Percentiles rank a stretch among this genome's conserved stretches.
These are phyloP conservation scores for Silene coronaria DNA, from an alignment of 179 eudicot genomes.

Conservation along the genomic window DNA sequence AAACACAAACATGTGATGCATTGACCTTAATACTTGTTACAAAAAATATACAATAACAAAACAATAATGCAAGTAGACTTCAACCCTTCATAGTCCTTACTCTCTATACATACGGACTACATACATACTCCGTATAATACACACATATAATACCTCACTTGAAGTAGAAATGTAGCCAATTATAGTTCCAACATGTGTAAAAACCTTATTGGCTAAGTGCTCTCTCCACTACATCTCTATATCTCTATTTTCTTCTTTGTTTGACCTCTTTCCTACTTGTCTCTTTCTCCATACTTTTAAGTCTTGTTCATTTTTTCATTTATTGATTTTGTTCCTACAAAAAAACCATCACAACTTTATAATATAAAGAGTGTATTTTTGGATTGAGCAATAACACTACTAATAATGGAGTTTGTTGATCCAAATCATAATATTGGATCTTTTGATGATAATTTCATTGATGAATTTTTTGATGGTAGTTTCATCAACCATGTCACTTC, in stretches of 20 bases:
- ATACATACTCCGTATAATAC: neutral
- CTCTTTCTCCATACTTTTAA: neutral
- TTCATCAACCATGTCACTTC: constrained; percentile 51
- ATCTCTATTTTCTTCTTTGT: neutral
- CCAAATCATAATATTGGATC: constrained; percentile 31
- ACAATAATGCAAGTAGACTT: neutral
- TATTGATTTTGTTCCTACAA: neutral
- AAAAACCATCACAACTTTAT: neutral
- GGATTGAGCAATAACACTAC: neutral
- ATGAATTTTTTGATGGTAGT: constrained; percentile 41
- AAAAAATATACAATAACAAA: too few species aligned
- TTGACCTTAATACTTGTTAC: too few species aligned
- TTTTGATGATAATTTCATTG: constrained; percentile 53
- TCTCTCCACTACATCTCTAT: constrained; percentile 10
- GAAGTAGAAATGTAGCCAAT: neutral
- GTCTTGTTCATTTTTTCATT: neutral
- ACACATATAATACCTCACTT: too few species aligned
- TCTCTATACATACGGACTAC: too few species aligned
- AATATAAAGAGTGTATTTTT: neutral
- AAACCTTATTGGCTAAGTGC: neutral
- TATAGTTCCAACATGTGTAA: constrained; percentile 17
- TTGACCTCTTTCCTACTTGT: constrained; percentile 1
- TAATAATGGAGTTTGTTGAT: neutral
- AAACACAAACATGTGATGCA: too few species aligned
- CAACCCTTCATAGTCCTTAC: neutral